Percentiles rank a stretch among this genome's conserved stretches.
Conservation (phyloP, 768 basidiomycete species). For the Mycena chlorophos region DNA sequence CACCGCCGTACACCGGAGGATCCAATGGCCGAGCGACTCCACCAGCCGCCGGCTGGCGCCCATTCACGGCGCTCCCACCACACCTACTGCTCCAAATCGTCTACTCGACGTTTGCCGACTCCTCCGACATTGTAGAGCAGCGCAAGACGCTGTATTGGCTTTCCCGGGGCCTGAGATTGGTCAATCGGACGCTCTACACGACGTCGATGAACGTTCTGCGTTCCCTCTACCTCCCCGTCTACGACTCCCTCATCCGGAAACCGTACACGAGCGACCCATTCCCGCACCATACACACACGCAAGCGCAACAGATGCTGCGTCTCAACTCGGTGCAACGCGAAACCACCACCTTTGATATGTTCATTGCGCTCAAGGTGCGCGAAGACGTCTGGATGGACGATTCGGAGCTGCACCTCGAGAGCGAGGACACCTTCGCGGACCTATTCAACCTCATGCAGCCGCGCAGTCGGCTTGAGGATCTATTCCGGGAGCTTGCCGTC, state of each 20-base stretch:
- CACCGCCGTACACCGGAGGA: no score
- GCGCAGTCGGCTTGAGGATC: constrained; percentile 70
- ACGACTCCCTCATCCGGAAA: constrained; percentile 59
- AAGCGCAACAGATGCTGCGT: constrained; percentile 7
- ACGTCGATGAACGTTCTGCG: constrained; percentile 83
- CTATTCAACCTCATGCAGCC: constrained; percentile 79
- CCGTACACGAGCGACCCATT: constrained; percentile 83
- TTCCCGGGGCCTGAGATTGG: constrained; percentile 57
- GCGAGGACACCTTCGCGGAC: constrained; percentile 75
- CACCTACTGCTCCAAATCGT: constrained; percentile 75
- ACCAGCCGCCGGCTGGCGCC: constrained; percentile 13
- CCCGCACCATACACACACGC: constrained; percentile 38
- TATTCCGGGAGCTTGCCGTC: constrained; percentile 49
- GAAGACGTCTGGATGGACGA: constrained; percentile 78
- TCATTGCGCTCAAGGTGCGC: constrained; percentile 76
- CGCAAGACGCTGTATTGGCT: constrained; percentile 76
- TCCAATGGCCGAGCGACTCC: constrained; percentile 5
- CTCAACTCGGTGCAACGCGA: constrained; percentile 56
- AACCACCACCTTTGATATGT: constrained; percentile 71
- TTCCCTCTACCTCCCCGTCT: constrained; percentile 69
- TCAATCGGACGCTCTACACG: constrained; percentile 65
- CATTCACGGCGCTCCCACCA: constrained; percentile 46
- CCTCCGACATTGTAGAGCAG: constrained; percentile 44
- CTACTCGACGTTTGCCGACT: constrained; percentile 59
- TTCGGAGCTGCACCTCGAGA: constrained; percentile 29